Base-by-base conservation (phyloP, 768 basidiomycete genomes). In the Boletales sp. region DNA sequence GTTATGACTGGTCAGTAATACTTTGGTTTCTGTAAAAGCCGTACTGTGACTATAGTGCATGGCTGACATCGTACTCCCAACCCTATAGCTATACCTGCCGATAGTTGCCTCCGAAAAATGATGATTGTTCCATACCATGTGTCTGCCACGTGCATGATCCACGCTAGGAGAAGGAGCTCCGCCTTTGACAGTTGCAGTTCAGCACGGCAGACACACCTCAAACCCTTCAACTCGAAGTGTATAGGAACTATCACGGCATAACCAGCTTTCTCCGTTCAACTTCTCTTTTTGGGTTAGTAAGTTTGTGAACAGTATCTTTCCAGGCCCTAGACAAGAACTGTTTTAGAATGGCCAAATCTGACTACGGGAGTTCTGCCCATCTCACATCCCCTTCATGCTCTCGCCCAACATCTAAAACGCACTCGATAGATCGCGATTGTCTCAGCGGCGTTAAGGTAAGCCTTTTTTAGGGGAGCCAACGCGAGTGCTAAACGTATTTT, bases 111-210 rank as follows among this genome's bases (percentile, higher is more conserved):
- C 45, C 21, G 35, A 24, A 39, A 46, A 8, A 40, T 15, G 34
- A 19, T 34, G 34, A 45, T 17, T 39, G 18, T 1, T 48, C 45
- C 37, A 36, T 6, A 27, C 41, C 60, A 62, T 51, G 60, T 54
- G 57, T 55, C 37, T 44, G 41, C 65, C 65, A 52, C 61, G 40
- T 66, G 58, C 14, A 51, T 35, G 41, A 35, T 41, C 19, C 35
- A 32, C 40, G 19, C 34, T 18, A 11, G 17, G 27, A 19, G 34
- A 9, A 29, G 24, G 40, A 45, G 24, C 44, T 40, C 43, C 15
- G 17, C 31, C 34, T 21, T 44, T 40, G 29, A 5, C 41, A 34
- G 41, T 24, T 18, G 29, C 42, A 30, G 34, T 45, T 41, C 41
- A 37, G 41, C 58, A 24, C 51, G 51, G 18, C 31, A 41, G 19